Conservation (phyloP, 768 basidiomycete species). For the Polyporus arcularius region DNA sequence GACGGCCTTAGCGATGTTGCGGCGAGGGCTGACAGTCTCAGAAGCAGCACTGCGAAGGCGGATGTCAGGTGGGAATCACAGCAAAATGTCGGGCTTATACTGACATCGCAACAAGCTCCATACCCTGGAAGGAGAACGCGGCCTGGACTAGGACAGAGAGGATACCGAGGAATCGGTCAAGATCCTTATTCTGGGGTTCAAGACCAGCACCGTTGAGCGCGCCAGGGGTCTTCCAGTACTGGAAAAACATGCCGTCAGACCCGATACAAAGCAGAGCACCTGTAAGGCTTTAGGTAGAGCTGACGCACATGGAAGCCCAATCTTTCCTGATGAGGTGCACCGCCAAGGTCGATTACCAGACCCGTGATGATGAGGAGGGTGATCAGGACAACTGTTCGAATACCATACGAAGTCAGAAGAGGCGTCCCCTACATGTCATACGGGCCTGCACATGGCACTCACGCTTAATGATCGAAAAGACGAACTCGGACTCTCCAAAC, state of each 20-base stretch:
- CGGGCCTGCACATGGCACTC: slow-evolving; percentile 22
- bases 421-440: not conserved
- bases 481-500: slow-evolving; percentile 75
- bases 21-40: slow-evolving; percentile 76
- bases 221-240: slow-evolving; percentile 79
- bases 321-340: slow-evolving; percentile 65
- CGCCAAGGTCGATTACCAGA: slow-evolving; percentile 76
- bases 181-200: slow-evolving; percentile 30
- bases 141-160: slow-evolving; percentile 49
- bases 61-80: not conserved
- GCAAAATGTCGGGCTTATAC: slow-evolving; percentile 21
- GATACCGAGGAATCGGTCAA: slow-evolving; percentile 45
- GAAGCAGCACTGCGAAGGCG: slow-evolving; percentile 56
- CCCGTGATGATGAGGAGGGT: slow-evolving; percentile 60
- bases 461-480: slow-evolving; percentile 69
- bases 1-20: slow-evolving; percentile 77
- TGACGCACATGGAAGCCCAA: slow-evolving; percentile 63
- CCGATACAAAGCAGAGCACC: not conserved
- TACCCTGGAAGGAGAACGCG: slow-evolving; percentile 77
- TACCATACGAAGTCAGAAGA: slow-evolving; percentile 15
- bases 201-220: slow-evolving; percentile 38
- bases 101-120: slow-evolving; percentile 74
- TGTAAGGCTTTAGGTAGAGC: slow-evolving; percentile 26
- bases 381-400: slow-evolving; percentile 52
- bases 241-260: not conserved